Evolutionary conservation across 2,329 filamentous ascomycete genomes (phyloP), one percentile per base, ranked within the genome.

Genomic region (Fusarium haematococcum): DNA sequence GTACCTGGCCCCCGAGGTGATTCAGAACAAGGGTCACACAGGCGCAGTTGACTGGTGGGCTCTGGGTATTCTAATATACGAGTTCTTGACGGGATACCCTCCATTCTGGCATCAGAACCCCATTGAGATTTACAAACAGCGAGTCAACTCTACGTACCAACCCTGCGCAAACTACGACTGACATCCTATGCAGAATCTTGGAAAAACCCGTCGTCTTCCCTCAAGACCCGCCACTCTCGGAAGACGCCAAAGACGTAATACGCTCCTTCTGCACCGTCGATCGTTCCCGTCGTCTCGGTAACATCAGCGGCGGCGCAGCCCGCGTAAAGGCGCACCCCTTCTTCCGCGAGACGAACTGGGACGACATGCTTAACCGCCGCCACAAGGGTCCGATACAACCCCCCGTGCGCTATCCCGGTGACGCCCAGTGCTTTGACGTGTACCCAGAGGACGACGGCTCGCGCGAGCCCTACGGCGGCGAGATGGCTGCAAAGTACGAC

Each of bases 21-120:
- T 96, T 76, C 91, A 94, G 75, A 95, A 94, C 81, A 95, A 94
- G 80, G 94, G 93, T 14, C 91, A 93, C 79, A 92, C 90, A 4
- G 91, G 90, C 3, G 93, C 94, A 16, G 94, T 96, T 39, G 94
- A 96, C 85, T 96, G 94, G 94, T 96, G 94, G 94, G 94, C 94
- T 1, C 87, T 97, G 75, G 94, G 94, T 30, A 95, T 96, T 75
- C 83, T 97, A 66, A 91, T 96, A 68, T 96, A 95, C 82, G 94
- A 97, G 80, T 96, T 96, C 80, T 85, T 96, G 58, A 95, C 94
- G 11, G 94, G 94, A 32, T 95, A 95, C 79, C 94, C 94, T 16
- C 94, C 94, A 0, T 97, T 96, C 80, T 97, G 94, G 93, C 92
- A 95, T 79, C 91, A 94, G 74, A 96, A 95, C 75, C 94, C 94